A percentile compares a stretch with the other conserved stretches of the same genome.
Conservation (phyloP, 2,329 filamentous ascomycete species). For the Aspergillus luchuensis region DNA sequence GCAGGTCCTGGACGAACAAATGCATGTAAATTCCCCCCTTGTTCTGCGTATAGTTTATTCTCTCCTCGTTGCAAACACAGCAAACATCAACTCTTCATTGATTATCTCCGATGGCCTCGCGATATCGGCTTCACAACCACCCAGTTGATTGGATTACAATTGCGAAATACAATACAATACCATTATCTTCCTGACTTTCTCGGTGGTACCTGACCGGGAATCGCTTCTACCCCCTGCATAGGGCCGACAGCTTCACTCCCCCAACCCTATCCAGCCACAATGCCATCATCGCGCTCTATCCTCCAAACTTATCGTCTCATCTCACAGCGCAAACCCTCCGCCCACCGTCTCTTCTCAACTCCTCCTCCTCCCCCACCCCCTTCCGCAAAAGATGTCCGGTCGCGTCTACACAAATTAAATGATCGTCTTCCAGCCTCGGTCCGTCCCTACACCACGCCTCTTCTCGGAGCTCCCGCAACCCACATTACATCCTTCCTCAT, state of each 20-base stretch:
- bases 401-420: slow-evolving; percentile 40
- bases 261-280: not conserved
- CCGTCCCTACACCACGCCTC: slow-evolving; percentile 66
- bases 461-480: slow-evolving; percentile 75
- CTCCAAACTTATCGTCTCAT: slow-evolving; percentile 12
- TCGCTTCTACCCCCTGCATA: too few species aligned
- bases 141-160: not conserved
- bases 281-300: not conserved
- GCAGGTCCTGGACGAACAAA: not conserved
- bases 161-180: not conserved
- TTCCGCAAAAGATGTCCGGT: slow-evolving; percentile 27
- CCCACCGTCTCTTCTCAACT: slow-evolving; percentile 23
- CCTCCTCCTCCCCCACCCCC: slow-evolving; percentile 16
- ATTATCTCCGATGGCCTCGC: not conserved
- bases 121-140: not conserved
- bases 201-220: not conserved
- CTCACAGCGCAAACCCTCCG: slow-evolving; percentile 13
- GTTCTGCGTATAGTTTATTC: not conserved
- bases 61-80: slow-evolving; percentile 15
- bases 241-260: too few species aligned
- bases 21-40: not conserved
- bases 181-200: not conserved
- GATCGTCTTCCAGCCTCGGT: slow-evolving; percentile 65
- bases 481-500: slow-evolving; percentile 85
- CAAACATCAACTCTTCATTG: slow-evolving; percentile 13